These are phyloP conservation scores for Telfairia occidentalis DNA, from an alignment of 331 rosid genomes.

Conservation along the genomic window DNA sequence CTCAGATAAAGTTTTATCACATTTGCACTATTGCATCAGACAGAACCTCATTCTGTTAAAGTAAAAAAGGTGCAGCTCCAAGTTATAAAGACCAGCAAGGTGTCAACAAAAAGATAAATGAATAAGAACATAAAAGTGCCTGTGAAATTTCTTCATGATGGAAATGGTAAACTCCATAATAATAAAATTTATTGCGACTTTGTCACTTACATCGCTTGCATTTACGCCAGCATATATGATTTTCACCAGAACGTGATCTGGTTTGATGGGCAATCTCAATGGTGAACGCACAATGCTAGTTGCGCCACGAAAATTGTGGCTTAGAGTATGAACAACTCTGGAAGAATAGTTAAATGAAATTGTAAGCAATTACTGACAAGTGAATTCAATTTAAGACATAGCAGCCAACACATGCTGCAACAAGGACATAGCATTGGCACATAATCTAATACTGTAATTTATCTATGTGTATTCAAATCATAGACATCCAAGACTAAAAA, in stretches of 20 bases:
- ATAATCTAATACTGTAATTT: neutral
- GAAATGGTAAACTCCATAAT: neutral
- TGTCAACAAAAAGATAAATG: neutral
- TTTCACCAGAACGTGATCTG: slow-evolving; percentile 63
- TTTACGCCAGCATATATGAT: slow-evolving; percentile 89
- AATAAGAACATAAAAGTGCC: neutral
- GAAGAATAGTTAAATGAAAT: slow-evolving; percentile 9
- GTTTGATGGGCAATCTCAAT: slow-evolving; percentile 58
- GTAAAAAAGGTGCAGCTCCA: neutral
- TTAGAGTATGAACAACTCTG: slow-evolving; percentile 87
- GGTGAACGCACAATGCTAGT: slow-evolving; percentile 49
- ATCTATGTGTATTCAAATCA: neutral
- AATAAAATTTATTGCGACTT: slow-evolving; percentile 12
- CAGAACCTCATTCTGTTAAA: neutral
- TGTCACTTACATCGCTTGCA: slow-evolving; percentile 90
- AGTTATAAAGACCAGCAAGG: neutral
- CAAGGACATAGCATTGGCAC: neutral
- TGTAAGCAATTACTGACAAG: slow-evolving; percentile 18
- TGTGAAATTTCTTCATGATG: neutral
- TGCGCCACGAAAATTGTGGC: slow-evolving; percentile 80
- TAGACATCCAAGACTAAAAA: neutral
- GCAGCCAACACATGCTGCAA: neutral
- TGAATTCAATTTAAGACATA: neutral
- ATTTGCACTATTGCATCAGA: neutral
- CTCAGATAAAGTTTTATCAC: neutral